phyloP scores from a whole-genome alignment of 2,329 filamentous ascomycete species.

The Nothopassalora personata region DNA sequence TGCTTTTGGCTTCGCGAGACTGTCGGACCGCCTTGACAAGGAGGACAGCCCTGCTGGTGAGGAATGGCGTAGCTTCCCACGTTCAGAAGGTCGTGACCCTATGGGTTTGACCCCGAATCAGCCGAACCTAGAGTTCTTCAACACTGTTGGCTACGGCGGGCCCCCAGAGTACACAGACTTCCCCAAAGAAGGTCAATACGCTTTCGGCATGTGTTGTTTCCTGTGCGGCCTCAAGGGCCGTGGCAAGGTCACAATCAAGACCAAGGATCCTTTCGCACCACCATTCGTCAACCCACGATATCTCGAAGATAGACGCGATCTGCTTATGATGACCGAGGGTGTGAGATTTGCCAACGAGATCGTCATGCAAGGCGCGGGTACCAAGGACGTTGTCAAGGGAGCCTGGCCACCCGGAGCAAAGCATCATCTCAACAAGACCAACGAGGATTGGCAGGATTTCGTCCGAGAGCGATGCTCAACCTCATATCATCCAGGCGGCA shows the following conservation, averaged over 20 bases:
- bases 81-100: slow-evolving; percentile 51
- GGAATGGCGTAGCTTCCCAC: slow-evolving; percentile 48
- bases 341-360: slow-evolving; percentile 58
- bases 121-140: slow-evolving; percentile 59
- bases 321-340: slow-evolving; percentile 55
- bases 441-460: slow-evolving; percentile 55
- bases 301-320: slow-evolving; percentile 52
- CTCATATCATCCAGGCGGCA: slow-evolving; percentile 50
- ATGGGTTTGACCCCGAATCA: slow-evolving; percentile 56
- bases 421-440: slow-evolving; percentile 50
- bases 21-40: slow-evolving; percentile 52
- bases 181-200: slow-evolving; percentile 49
- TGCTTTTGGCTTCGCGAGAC: slow-evolving; percentile 56
- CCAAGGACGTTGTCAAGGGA: slow-evolving; percentile 55
- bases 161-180: slow-evolving; percentile 54
- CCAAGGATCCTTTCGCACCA: slow-evolving; percentile 45
- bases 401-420: slow-evolving; percentile 51
- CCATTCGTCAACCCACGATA: slow-evolving; percentile 57
- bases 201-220: slow-evolving; percentile 55
- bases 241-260: slow-evolving; percentile 50
- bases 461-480: slow-evolving; percentile 50
- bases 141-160: slow-evolving; percentile 57
- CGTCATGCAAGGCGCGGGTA: slow-evolving; percentile 52
- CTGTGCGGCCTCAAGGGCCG: slow-evolving; percentile 55
- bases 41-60: slow-evolving; percentile 37